Evolutionary conservation across 345 rosid species (phyloP).

Genomic region (Anastatica hierochuntica): DNA sequence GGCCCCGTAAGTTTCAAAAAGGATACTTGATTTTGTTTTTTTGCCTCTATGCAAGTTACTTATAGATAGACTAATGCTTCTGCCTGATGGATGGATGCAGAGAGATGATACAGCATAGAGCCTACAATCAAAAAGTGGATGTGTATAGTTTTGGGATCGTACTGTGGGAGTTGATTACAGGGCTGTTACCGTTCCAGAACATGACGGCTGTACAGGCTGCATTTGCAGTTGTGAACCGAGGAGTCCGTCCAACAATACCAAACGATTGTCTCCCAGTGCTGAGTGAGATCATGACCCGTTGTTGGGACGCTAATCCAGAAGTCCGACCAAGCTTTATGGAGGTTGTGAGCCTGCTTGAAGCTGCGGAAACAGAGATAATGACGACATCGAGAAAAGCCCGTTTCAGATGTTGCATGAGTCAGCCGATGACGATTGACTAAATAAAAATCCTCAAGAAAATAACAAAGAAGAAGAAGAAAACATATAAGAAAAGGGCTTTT

Average conservation of each 20-base stretch:
- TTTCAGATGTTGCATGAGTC: constrained; percentile 37
- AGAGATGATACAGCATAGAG: constrained; percentile 48
- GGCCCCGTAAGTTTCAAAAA: constrained; percentile 36
- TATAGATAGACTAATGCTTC: background rate
- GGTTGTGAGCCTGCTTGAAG: constrained; percentile 33
- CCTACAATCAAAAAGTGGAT: constrained; percentile 46
- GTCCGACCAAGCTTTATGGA: constrained; percentile 31
- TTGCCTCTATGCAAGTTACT: constrained; percentile 3
- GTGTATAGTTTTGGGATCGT: constrained; percentile 51
- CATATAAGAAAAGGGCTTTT: constrained; percentile 1
- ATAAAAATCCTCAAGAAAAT: too few species aligned
- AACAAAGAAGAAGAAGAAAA: background rate
- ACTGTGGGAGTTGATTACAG: constrained; percentile 44
- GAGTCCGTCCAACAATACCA: constrained; percentile 29
- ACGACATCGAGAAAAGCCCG: constrained; percentile 35
- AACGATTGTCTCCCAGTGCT: constrained; percentile 33
- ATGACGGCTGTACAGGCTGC: constrained; percentile 38
- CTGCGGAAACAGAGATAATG: constrained; percentile 32
- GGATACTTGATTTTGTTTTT: background rate
- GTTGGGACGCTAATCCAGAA: constrained; percentile 35
- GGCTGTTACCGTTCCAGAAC: constrained; percentile 33
- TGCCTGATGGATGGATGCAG: constrained; percentile 28
- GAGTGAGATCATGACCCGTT: constrained; percentile 32
- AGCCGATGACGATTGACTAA: constrained; percentile 38
- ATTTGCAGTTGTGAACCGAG: constrained; percentile 33